Base-by-base conservation (phyloP, 495 filamentous ascomycete genomes). In the Daldinia grandis region DNA sequence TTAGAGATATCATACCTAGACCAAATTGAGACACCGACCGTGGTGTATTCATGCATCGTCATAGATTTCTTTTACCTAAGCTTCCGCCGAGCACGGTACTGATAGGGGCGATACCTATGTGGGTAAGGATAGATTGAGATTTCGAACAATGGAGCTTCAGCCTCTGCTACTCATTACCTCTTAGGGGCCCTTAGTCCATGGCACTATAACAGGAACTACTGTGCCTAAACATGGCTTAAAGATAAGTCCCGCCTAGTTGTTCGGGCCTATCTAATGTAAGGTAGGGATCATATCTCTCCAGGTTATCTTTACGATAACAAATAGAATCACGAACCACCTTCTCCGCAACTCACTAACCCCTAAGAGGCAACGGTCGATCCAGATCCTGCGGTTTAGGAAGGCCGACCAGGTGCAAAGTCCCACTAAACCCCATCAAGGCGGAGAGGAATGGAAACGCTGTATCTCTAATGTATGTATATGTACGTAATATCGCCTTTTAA, bases 1-100 rank as follows among this genome's bases (percentile, higher is more conserved):
- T n/a, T 28, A 60, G 28, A 40, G 33, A 64, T 64, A 61, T 60
- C 19, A 65, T 28, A 59, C 44, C 56, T 58, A 70, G 60, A 5
- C 67, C 56, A 61, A 57, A 38, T 70, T 17, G 21, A 65, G 67
- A 65, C 49, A 70, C 67, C 67, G 67, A 70, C 25, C 1, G 17
- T 24, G 33, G 14, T 30, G 25, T 30, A 53, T 53, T 53, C 51
- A n/a, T 55, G 25, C 27, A 31, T 31, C 10, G 28, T 53, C 50
- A 30, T 53, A 19, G 14, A 55, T 55, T 33, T 55, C 28, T 55
- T 33, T 55, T 55, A 55, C 30, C n/a, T 35, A 12, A 55, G 12
- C 51, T 15, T 17, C 17, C 9, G 19, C 42, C 42, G 19, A 47
- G 17, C 42, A 19, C 19, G 17, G 42, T 8, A 47, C 4, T 47